Percentiles rank a stretch among this genome's conserved stretches.
phyloP scores from a whole-genome alignment of 2,329 filamentous ascomycete species.

The Scorias spongiosa region DNA sequence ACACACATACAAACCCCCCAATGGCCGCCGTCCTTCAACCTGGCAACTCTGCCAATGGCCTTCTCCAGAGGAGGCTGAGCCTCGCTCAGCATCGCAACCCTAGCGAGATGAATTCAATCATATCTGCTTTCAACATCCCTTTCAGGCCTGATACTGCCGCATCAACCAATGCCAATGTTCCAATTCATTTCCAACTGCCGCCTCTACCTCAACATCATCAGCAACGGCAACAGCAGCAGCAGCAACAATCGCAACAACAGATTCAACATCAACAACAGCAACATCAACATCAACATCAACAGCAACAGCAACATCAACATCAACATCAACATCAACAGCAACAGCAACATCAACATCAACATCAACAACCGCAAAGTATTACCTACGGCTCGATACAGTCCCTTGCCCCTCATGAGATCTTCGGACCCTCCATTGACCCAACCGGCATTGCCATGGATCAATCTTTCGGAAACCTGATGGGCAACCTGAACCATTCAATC shows the following conservation, averaged over 20 bases:
- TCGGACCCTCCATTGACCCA: conserved; percentile 5
- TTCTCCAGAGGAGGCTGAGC: conserved; percentile 14
- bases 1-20: not conserved
- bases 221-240: not conserved
- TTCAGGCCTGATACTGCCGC: conserved; percentile 13
- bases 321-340: not conserved
- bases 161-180: conserved; percentile 1
- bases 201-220: not conserved
- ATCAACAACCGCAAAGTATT: not conserved
- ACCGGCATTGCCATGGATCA: conserved; percentile 4
- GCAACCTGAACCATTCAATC: conserved; percentile 4
- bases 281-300: not conserved
- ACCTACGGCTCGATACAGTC: conserved; percentile 2
- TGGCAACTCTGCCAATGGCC: conserved; percentile 7
- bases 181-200: not conserved
- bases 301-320: not conserved
- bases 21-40: conserved; percentile 10
- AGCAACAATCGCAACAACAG: not conserved
- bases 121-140: conserved; percentile 15
- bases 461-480: conserved; percentile 1
- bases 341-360: not conserved
- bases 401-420: conserved; percentile 8
- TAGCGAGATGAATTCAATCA: conserved; percentile 12
- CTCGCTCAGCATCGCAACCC: conserved; percentile 9
- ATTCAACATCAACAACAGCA: not conserved